Base-by-base conservation (phyloP, 495 filamentous ascomycete species). In the Penicillium cosmopolitanum region DNA sequence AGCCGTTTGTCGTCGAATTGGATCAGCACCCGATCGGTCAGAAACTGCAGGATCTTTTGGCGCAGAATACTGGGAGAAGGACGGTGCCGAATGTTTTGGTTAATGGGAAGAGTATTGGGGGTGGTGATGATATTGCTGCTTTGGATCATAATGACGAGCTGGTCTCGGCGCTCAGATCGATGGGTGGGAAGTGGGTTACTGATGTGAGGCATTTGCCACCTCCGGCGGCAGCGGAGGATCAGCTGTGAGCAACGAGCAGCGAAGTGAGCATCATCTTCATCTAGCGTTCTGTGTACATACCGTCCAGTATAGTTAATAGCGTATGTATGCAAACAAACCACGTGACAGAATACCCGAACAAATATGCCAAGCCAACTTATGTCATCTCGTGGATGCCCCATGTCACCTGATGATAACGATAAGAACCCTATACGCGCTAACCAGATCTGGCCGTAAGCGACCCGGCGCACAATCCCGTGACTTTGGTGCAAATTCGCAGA, bases 31-130 rank as follows among this genome's bases (percentile, higher is more conserved):
- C 84, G 5, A 77, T 95, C 13, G 95, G 95, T 12, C 59, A 69
- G 4, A 70, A 83, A 33, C 72, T 98, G 25, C 95, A 98, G 70
- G 80, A 69, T 2, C 78, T 81, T 13, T 73, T 98, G 18, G 82
- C 64, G 10, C 82, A 87, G 58, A 87, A 77, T 63, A 98, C 95
- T 3, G 90, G 90, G 23, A 80, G 95, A 21, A 78, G 77, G 51
- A 98, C 95, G 1, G 95, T 98, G 2, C 95, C 95, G 3, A 98
- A 98, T 66, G 80, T 98, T 31, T 77, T 98, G 55, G 83, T 98
- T 47, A 90, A 88, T 66, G 95, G 91, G 5, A 86, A 87, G 70
- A 95, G 89, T 66, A 93, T 98, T 61, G 95, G 95, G 25, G 95
- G 95, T 28, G 87, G 92, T 46, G 94, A 97, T 66, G 92, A 97